phyloP scores from a whole-genome alignment of 306 rosid genomes.

The Cucurbita ficifolia region DNA sequence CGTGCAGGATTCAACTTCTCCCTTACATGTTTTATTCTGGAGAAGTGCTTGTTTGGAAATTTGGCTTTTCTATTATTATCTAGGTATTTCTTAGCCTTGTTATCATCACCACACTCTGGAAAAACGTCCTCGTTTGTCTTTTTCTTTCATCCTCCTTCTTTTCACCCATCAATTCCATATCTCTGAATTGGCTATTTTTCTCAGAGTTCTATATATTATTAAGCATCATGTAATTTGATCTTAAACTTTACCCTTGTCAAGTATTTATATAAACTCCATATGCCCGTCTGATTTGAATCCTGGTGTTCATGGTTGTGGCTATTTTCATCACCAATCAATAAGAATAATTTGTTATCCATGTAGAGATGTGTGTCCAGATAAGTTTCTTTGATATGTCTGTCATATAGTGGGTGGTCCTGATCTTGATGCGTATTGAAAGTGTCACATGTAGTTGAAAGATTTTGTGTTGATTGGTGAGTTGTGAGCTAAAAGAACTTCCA shows the following conservation, averaged over 20 bases:
- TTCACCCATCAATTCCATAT: conserved; percentile 30
- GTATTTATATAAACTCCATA: background rate
- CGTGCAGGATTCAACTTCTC: conserved; percentile 52
- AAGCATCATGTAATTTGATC: background rate
- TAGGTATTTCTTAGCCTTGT: conserved; percentile 30
- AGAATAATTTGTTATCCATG: background rate
- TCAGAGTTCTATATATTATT: conserved; percentile 8
- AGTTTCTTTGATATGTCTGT: background rate
- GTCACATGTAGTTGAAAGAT: background rate
- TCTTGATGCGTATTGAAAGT: background rate
- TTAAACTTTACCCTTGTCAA: background rate
- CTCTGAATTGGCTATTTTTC: conserved; percentile 39
- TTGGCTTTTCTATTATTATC: conserved; percentile 12
- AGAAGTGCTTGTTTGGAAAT: conserved; percentile 45
- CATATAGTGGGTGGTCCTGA: background rate
- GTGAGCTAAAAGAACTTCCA: background rate
- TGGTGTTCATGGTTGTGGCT: background rate
- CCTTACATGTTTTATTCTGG: conserved; percentile 62
- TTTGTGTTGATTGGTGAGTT: background rate
- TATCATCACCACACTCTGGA: conserved; percentile 38
- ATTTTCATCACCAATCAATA: background rate
- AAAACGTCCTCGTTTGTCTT: conserved; percentile 19
- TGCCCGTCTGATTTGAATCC: background rate
- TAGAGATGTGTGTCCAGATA: background rate
- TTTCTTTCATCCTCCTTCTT: background rate